Percentiles rank a stretch among this genome's conserved stretches.
These are phyloP conservation scores for Madurella mycetomatis DNA, from an alignment of 2,329 filamentous ascomycete genomes.

Conservation along the genomic window DNA sequence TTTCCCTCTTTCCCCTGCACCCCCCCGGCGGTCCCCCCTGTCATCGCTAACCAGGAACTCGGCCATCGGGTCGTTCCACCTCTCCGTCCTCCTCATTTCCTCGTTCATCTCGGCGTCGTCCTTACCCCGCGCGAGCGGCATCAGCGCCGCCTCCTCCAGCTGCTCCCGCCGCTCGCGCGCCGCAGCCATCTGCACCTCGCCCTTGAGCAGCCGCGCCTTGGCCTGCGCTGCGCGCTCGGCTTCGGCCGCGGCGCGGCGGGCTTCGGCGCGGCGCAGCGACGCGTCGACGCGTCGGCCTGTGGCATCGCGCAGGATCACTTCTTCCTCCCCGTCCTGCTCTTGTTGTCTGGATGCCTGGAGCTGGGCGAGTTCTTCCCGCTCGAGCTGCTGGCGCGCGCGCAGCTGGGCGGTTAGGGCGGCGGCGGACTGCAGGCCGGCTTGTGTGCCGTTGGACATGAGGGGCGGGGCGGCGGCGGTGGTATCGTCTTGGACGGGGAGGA, in stretches of 20 bases:
- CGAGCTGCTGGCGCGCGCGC: conserved; percentile 47
- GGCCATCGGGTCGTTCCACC: conserved; percentile 95
- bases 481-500: conserved; percentile 39
- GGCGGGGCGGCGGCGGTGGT: conserved; percentile 27
- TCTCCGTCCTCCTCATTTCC: conserved; percentile 67
- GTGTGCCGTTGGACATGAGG: conserved; percentile 82
- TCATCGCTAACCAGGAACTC: conserved; percentile 54
- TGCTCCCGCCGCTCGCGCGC: conserved; percentile 60
- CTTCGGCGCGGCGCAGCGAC: conserved; percentile 82
- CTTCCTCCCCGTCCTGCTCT: conserved; percentile 44
- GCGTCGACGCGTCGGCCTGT: conserved; percentile 92
- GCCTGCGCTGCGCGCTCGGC: conserved; percentile 66
- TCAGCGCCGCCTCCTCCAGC: conserved; percentile 74
- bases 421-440: conserved; percentile 82
- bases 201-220: conserved; percentile 67
- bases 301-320: conserved; percentile 94
- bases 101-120: conserved; percentile 85
- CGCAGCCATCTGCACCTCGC: conserved; percentile 75
- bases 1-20: conserved; percentile 28
- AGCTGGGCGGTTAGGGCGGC: conserved; percentile 69
- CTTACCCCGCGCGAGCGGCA: conserved; percentile 73
- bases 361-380: conserved; percentile 31
- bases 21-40: conserved; percentile 13
- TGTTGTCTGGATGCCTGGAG: conserved; percentile 20
- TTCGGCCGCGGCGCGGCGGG: conserved; percentile 59